phyloP scores from a whole-genome alignment of 2,329 filamentous ascomycete genomes.

The Verticillium tricorpus region DNA sequence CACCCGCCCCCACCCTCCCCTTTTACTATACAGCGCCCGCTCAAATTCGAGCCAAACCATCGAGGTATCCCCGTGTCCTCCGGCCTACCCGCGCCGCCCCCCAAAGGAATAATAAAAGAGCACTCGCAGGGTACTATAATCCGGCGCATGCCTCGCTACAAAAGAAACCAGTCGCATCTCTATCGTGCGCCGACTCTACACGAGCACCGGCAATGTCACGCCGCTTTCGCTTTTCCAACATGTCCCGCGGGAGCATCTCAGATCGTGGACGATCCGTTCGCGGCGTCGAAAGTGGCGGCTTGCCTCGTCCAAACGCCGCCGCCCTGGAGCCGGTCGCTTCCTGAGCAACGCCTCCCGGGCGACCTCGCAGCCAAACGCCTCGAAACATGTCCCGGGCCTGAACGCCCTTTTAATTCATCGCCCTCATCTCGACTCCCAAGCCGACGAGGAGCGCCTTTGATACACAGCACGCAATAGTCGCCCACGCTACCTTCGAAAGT shows the following conservation, averaged over 20 bases:
- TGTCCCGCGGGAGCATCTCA: not conserved
- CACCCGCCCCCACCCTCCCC: not conserved
- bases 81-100: not conserved
- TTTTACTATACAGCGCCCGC: not conserved
- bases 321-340: not conserved
- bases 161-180: not conserved
- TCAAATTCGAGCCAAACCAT: not conserved
- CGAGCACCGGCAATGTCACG: not conserved
- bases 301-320: not conserved
- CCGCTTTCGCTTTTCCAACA: not conserved
- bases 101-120: not conserved
- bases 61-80: not conserved
- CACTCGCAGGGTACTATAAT: not conserved
- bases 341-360: not conserved
- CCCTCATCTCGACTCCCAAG: not conserved
- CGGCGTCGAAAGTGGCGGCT: not conserved
- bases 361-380: not conserved
- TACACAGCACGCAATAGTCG: not conserved
- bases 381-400: not conserved
- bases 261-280: not conserved
- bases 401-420: not conserved
- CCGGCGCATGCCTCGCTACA: not conserved
- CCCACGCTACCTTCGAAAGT: constrained; percentile 36
- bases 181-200: not conserved
- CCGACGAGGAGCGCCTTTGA: not conserved